Percentiles rank a stretch among this genome's conserved stretches.
These are phyloP conservation scores for Aspergillus japonicus DNA, from an alignment of 2,329 filamentous ascomycete species.

Conservation along the genomic window DNA sequence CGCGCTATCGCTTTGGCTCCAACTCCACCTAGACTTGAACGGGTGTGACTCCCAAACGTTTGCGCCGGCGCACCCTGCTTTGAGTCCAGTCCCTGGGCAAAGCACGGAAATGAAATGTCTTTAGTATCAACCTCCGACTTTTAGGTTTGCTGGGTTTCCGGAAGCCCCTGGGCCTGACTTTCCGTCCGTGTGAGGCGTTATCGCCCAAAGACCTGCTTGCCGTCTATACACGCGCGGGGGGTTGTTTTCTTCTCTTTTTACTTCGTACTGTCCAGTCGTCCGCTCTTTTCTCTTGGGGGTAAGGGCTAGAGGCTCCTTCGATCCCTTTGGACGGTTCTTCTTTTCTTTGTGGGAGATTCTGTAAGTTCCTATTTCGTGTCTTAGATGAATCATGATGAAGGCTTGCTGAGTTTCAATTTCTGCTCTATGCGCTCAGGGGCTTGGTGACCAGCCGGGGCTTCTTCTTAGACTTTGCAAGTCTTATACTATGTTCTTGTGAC, in stretches of 20 bases:
- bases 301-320: slow-evolving; percentile 33
- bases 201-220: slow-evolving; percentile 12
- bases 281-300: slow-evolving; percentile 17
- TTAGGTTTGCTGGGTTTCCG: slow-evolving; percentile 20
- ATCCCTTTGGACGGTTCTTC: slow-evolving; percentile 4
- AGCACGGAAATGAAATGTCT: slow-evolving; percentile 16
- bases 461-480: slow-evolving; percentile 26
- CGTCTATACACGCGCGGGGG: slow-evolving; percentile 9
- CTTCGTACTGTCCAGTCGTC: slow-evolving; percentile 16
- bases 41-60: slow-evolving; percentile 16
- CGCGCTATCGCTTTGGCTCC: slow-evolving; percentile 16
- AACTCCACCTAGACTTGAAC: slow-evolving; percentile 16
- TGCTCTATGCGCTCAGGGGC: slow-evolving; percentile 14
- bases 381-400: background rate
- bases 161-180: slow-evolving; percentile 24
- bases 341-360: slow-evolving; percentile 12
- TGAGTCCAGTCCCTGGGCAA: slow-evolving; percentile 11
- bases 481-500: slow-evolving; percentile 26
- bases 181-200: slow-evolving; percentile 17
- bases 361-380: slow-evolving; percentile 21
- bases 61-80: slow-evolving; percentile 7
- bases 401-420: slow-evolving; percentile 10
- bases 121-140: slow-evolving; percentile 22
- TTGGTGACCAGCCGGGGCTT: slow-evolving; percentile 10
- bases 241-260: slow-evolving; percentile 17